These are phyloP conservation scores for Rheum nobile DNA, from an alignment of 148 eudicot genomes.

Conservation along the genomic window DNA sequence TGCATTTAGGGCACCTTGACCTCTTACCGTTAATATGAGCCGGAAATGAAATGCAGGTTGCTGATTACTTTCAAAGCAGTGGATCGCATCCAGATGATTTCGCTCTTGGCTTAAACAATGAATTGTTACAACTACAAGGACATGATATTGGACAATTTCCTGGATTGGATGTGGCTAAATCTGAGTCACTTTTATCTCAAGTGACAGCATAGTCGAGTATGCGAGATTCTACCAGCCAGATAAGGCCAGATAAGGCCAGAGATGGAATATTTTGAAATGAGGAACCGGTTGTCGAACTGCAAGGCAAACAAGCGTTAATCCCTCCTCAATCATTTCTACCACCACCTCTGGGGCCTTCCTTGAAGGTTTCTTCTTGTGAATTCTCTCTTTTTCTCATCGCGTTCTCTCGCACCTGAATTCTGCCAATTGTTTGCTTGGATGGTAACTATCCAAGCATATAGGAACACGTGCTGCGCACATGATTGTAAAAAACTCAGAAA, in stretches of 20 bases:
- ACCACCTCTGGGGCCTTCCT: not conserved
- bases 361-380: not conserved
- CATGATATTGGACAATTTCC: constrained; percentile 90
- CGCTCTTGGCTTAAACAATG: constrained; percentile 62
- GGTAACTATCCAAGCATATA: too few species aligned
- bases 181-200: not conserved
- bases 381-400: not conserved
- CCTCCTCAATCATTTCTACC: not conserved
- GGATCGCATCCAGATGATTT: constrained; percentile 63
- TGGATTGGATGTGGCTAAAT: constrained; percentile 20
- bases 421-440: too few species aligned
- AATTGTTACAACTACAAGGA: constrained; percentile 53
- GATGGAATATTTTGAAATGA: not conserved
- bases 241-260: not conserved
- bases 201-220: not conserved
- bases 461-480: too few species aligned
- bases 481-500: too few species aligned
- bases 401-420: not conserved
- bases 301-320: not conserved
- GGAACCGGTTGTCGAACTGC: not conserved
- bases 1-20: not conserved
- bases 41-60: constrained; percentile 35
- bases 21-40: not conserved
- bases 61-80: constrained; percentile 68
- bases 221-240: not conserved